A percentile compares a stretch with the other conserved stretches of the same genome.
Conservation (phyloP, 2,329 filamentous ascomycete species). For the Keithomyces neogunnii region DNA sequence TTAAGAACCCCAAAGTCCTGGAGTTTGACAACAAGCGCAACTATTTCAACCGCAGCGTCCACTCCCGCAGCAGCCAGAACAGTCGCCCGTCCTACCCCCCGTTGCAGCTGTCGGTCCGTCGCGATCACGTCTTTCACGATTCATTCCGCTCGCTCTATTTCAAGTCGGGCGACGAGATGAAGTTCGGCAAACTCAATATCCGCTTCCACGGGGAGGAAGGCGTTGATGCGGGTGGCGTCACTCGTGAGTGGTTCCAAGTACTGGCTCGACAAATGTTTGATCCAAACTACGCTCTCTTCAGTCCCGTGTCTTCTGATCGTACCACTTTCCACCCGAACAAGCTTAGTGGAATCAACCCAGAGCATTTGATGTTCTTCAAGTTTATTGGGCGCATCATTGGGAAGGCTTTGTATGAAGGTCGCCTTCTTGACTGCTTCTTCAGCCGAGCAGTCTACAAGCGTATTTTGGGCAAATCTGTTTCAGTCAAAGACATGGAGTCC, state of each 20-base stretch:
- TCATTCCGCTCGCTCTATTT: constrained; percentile 98
- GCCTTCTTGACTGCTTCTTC: constrained; percentile 96
- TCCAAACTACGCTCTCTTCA: constrained; percentile 93
- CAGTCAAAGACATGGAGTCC: constrained; percentile 98
- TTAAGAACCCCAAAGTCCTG: constrained; percentile 97
- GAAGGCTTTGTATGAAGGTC: constrained; percentile 93
- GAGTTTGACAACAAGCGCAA: constrained; percentile 99
- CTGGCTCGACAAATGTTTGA: constrained; percentile 98
- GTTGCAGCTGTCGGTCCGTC: constrained; percentile 80
- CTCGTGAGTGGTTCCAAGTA: constrained; percentile 98
- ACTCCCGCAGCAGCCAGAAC: constrained; percentile 58
- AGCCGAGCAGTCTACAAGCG: constrained; percentile 97
- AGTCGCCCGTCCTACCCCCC: constrained; percentile 61
- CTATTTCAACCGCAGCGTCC: constrained; percentile 92
- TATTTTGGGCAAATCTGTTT: constrained; percentile 89
- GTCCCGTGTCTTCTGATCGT: constrained; percentile 89
- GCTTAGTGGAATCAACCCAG: constrained; percentile 85
- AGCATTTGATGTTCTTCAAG: constrained; percentile 97
- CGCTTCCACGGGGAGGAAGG: constrained; percentile 96
- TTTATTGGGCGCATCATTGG: constrained; percentile 98
- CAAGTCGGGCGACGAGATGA: constrained; percentile 95
- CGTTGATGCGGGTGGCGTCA: constrained; percentile 94
- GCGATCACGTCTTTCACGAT: constrained; percentile 94
- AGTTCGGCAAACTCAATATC: constrained; percentile 97
- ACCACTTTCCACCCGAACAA: constrained; percentile 99